Evolutionary conservation across 345 rosid genomes (phyloP).

Genomic region (Brassica cretica): DNA sequence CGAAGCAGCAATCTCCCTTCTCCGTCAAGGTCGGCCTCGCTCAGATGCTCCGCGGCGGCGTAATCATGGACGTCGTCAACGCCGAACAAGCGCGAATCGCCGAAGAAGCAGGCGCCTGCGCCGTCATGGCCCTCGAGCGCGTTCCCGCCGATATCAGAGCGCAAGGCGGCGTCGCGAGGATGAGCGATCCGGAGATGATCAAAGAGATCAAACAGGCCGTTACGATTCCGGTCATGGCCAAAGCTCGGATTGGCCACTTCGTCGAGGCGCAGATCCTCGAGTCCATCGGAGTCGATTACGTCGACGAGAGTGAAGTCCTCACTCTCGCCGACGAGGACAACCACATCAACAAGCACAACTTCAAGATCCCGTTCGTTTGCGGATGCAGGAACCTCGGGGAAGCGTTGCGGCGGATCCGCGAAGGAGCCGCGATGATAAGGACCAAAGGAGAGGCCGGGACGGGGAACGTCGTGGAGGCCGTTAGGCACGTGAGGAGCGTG

Average conservation of each 20-base stretch:
- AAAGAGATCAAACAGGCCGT: constrained; percentile 63
- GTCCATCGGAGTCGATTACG: constrained; percentile 69
- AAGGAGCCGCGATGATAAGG: constrained; percentile 84
- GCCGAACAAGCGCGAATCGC: constrained; percentile 67
- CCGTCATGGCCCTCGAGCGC: constrained; percentile 74
- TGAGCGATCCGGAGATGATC: constrained; percentile 65
- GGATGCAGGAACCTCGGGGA: constrained; percentile 82
- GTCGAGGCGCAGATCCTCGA: constrained; percentile 73
- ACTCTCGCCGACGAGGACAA: constrained; percentile 75
- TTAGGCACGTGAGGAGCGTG: constrained; percentile 77
- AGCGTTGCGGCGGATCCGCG: constrained; percentile 69
- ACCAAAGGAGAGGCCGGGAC: constrained; percentile 90
- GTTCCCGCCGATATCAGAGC: constrained; percentile 69
- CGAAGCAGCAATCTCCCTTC: constrained; percentile 58
- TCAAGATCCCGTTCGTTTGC: constrained; percentile 76
- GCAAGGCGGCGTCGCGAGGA: constrained; percentile 70
- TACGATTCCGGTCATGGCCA: constrained; percentile 73
- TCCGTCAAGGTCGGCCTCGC: constrained; percentile 75
- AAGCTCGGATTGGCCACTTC: constrained; percentile 69
- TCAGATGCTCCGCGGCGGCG: constrained; percentile 78
- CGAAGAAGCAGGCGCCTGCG: constrained; percentile 75
- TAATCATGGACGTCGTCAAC: constrained; percentile 69
- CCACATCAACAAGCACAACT: constrained; percentile 82
- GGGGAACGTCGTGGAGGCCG: constrained; percentile 76
- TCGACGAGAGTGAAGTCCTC: constrained; percentile 80